Percentiles rank a stretch among this genome's conserved stretches.
Conservation (phyloP, 768 basidiomycete genomes). For the Hypholoma sublateritium region DNA sequence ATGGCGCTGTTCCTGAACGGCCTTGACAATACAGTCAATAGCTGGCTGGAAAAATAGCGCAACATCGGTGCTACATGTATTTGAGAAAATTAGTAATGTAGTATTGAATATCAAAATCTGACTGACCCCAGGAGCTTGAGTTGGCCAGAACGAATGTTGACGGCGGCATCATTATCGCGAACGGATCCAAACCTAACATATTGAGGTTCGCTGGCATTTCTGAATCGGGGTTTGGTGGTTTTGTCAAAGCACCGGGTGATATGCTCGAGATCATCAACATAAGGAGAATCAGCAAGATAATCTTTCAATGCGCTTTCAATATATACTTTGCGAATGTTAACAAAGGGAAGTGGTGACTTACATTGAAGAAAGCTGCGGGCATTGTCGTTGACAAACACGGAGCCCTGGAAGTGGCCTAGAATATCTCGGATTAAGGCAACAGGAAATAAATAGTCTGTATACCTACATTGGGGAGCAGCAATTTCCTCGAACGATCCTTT, state of each 20-base stretch:
- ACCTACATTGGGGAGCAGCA: constrained; percentile 41
- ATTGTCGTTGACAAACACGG: constrained; percentile 26
- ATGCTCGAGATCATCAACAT: constrained; percentile 25
- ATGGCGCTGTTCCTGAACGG: constrained; percentile 25
- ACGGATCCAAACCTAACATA: constrained; percentile 45
- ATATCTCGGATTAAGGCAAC: neutral
- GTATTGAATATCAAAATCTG: neutral
- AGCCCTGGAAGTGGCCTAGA: constrained; percentile 47
- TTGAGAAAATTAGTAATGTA: neutral
- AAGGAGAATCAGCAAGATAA: constrained; percentile 25
- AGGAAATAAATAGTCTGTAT: neutral
- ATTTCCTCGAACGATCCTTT: constrained; percentile 44
- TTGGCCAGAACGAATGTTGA: constrained; percentile 46
- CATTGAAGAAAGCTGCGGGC: constrained; percentile 11
- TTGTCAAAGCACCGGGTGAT: constrained; percentile 45
- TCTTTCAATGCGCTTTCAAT: constrained; percentile 21
- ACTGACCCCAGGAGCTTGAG: constrained; percentile 37
- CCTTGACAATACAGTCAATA: constrained; percentile 32
- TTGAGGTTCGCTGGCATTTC: constrained; percentile 31
- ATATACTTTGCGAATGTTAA: neutral
- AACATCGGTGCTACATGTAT: constrained; percentile 27
- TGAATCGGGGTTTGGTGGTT: constrained; percentile 43
- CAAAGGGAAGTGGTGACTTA: neutral
- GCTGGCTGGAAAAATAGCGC: constrained; percentile 38
- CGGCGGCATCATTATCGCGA: constrained; percentile 33